Evolutionary conservation across 345 rosid species (phyloP).

Genomic region (Populus simonii): DNA sequence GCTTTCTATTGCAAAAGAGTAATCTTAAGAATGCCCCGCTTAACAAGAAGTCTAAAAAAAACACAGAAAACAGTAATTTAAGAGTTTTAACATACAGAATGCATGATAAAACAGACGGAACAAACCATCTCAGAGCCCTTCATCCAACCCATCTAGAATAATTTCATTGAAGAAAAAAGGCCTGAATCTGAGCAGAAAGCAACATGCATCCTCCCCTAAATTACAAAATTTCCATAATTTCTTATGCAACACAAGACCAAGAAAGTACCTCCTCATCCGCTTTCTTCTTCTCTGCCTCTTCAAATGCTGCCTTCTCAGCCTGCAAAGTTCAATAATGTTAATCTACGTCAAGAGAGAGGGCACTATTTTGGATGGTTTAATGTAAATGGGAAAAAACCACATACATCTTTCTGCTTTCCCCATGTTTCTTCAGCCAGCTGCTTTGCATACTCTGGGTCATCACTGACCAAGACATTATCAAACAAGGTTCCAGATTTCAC

Average conservation of each 20-base stretch:
- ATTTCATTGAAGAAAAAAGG: not conserved
- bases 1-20: not conserved
- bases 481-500: conserved; percentile 98
- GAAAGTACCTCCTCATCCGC: conserved; percentile 64
- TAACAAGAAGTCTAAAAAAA: not conserved
- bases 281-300: conserved; percentile 79
- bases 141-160: not conserved
- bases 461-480: conserved; percentile 72
- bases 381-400: conserved; percentile 6
- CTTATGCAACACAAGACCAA: not conserved
- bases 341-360: conserved; percentile 11
- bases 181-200: not conserved
- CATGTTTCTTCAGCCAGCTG: conserved; percentile 87
- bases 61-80: not conserved
- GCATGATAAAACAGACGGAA: not conserved
- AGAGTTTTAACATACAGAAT: not conserved
- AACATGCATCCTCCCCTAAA: not conserved
- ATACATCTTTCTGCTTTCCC: conserved; percentile 92
- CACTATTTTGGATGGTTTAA: not conserved
- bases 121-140: not conserved
- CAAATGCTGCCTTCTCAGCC: conserved; percentile 98
- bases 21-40: not conserved
- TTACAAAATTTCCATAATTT: not conserved
- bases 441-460: conserved; percentile 86
- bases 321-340: conserved; percentile 31